Conservation (phyloP, 2,329 filamentous ascomycete species). For the Paecilomyces niveus region DNA sequence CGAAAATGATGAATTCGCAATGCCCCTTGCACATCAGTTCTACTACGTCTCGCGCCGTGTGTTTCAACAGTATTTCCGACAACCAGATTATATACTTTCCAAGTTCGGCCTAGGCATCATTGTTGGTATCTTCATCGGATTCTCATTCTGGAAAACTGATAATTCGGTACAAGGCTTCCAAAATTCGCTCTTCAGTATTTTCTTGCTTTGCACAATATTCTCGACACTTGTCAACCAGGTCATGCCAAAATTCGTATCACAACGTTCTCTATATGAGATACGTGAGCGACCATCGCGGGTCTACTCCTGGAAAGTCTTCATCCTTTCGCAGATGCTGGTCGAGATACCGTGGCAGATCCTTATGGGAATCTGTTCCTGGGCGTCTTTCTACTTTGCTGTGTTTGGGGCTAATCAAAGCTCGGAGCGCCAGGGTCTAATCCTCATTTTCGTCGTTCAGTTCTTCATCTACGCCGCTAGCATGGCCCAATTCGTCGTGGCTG, state of each 20-base stretch:
- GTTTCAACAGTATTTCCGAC: conserved; percentile 90
- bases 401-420: conserved; percentile 42
- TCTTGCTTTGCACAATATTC: conserved; percentile 78
- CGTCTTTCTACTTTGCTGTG: conserved; percentile 62
- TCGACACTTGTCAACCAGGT: conserved; percentile 50
- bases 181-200: conserved; percentile 87
- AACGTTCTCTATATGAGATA: conserved; percentile 53
- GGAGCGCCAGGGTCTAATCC: conserved; percentile 57
- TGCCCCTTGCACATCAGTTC: conserved; percentile 63
- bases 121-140: conserved; percentile 70
- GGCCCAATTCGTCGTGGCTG: conserved; percentile 65
- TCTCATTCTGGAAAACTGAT: conserved; percentile 69
- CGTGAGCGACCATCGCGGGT: conserved; percentile 59
- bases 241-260: conserved; percentile 53
- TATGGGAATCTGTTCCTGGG: conserved; percentile 56
- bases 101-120: conserved; percentile 63
- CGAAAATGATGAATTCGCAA: conserved; percentile 83
- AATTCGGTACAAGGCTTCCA: conserved; percentile 74
- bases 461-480: conserved; percentile 67
- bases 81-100: conserved; percentile 80
- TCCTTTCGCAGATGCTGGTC: conserved; percentile 63
- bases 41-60: conserved; percentile 63
- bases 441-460: conserved; percentile 59
- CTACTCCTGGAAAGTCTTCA: conserved; percentile 68
- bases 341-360: conserved; percentile 63